Evolutionary conservation across 2,329 filamentous ascomycete species (phyloP), one percentile per base, ranked within the genome.

Genomic region (Aspergillus viridinutans): DNA sequence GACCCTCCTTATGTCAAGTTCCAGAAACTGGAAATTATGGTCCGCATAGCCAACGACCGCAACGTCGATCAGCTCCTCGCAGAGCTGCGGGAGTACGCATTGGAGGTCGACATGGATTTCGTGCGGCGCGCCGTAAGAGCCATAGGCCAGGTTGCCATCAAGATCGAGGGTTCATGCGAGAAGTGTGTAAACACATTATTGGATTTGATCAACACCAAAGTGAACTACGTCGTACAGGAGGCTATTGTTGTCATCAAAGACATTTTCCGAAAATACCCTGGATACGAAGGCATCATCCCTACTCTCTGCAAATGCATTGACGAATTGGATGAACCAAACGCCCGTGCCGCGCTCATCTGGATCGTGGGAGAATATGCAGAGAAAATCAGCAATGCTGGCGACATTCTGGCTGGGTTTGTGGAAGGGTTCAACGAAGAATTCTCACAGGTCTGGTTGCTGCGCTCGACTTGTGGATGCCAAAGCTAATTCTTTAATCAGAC

Each of bases 91-190:
- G 94, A 99, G 74, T 99, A 99, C 68, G 94, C 94, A 7, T 81
- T 97, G 65, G 94, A 99, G 79, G 93, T 99, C 35, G 94, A 99
- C 69, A 97, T 99, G 92, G 94, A 99, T 74, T 97, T 97, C 72
- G 93, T 97, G 55, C 87, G 92, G 66, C 86, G 94, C 67, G 91
- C 94, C 7, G 90, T 99, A 67, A 94, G 92, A 74, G 94, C 94
- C 23, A 99, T 99, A 66, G 94, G 94, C 1, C 94, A 99, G 74
- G 93, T 96, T 42, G 94, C 94, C 28, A 97, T 99, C 79, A 99
- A 99, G 82, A 96, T 99, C 63, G 94, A 97, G 75, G 87, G 86
- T 64, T 90, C 93, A 3, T 94, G 90, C 70, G 93, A 97, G 75
- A 95, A 93, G 74, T 97, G 94, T 63, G 94, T 99, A 60, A 95